Percentiles rank a stretch among this genome's conserved stretches.
phyloP scores from a whole-genome alignment of 177 flowering plant species.

The Vitis hybrid region DNA sequence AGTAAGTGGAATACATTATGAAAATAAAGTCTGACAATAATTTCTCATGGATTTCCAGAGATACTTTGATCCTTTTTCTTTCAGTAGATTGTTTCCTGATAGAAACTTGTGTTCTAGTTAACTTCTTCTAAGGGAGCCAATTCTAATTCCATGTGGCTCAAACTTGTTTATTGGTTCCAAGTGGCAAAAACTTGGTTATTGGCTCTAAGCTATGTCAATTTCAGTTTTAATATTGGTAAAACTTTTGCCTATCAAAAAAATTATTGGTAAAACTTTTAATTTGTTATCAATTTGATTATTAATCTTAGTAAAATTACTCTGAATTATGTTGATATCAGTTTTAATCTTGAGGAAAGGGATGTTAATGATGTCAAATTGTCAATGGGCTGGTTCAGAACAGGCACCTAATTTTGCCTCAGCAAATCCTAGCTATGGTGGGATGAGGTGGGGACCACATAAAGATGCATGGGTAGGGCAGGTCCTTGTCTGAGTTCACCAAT shows the following conservation, averaged over 20 bases:
- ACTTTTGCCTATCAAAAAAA: not conserved
- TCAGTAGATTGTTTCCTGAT: not conserved
- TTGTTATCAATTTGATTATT: too few relatives aligned
- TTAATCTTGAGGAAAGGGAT: too few relatives aligned
- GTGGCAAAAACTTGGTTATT: not conserved
- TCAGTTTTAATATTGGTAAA: not conserved
- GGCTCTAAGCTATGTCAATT: not conserved
- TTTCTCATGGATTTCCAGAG: not conserved
- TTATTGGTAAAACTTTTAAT: not conserved
- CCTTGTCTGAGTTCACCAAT: too few relatives aligned
- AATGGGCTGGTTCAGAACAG: too few relatives aligned
- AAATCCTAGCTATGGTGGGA: too few relatives aligned
- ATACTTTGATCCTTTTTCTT: not conserved
- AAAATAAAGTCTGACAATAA: not conserved
- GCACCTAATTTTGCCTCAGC: too few relatives aligned
- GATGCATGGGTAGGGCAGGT: too few relatives aligned
- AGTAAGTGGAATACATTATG: conserved; percentile 46
- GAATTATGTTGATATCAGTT: too few relatives aligned
- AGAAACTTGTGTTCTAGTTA: not conserved
- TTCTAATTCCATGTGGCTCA: not conserved
- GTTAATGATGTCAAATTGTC: too few relatives aligned
- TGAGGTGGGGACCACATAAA: too few relatives aligned
- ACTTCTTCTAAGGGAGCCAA: not conserved
- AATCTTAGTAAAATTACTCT: too few relatives aligned
- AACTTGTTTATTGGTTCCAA: not conserved